These are phyloP conservation scores for Hygrophorus pudorinus DNA, from an alignment of 768 basidiomycete species.

Conservation along the genomic window DNA sequence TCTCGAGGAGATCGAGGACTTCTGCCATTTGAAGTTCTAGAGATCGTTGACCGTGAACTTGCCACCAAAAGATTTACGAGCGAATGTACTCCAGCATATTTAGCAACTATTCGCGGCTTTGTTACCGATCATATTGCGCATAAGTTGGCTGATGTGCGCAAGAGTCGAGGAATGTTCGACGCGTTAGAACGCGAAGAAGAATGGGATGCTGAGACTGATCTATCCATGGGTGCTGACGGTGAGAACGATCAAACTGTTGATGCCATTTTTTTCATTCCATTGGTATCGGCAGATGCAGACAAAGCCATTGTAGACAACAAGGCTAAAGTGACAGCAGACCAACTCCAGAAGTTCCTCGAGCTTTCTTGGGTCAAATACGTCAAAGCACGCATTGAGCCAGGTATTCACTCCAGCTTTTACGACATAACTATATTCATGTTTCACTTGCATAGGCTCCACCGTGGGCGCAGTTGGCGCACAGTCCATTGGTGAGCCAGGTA, in stretches of 20 bases:
- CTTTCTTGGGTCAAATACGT: slow-evolving; percentile 88
- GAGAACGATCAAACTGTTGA: slow-evolving; percentile 13
- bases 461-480: slow-evolving; percentile 98
- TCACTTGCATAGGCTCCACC: slow-evolving; percentile 63
- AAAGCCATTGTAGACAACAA: slow-evolving; percentile 80
- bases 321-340: slow-evolving; percentile 77
- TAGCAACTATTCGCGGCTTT: slow-evolving; percentile 61
- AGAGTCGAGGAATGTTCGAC: slow-evolving; percentile 72
- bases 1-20: slow-evolving; percentile 52
- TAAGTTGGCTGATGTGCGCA: slow-evolving; percentile 56
- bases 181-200: slow-evolving; percentile 66
- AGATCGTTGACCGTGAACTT: slow-evolving; percentile 59
- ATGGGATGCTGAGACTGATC: slow-evolving; percentile 70
- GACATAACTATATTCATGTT: background rate
- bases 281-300: slow-evolving; percentile 39
- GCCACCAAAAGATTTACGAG: slow-evolving; percentile 44
- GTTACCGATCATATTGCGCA: slow-evolving; percentile 56
- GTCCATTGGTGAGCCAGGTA: slow-evolving; percentile 98
- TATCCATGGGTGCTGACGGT: slow-evolving; percentile 71
- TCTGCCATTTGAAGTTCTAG: slow-evolving; percentile 79
- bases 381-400: slow-evolving; percentile 94
- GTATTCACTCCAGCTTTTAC: slow-evolving; percentile 21
- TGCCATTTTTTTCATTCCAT: slow-evolving; percentile 2
- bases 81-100: slow-evolving; percentile 65
- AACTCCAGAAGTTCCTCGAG: slow-evolving; percentile 73